Conservation (phyloP, 140 eudicot species). For the Senecio squalidus region DNA sequence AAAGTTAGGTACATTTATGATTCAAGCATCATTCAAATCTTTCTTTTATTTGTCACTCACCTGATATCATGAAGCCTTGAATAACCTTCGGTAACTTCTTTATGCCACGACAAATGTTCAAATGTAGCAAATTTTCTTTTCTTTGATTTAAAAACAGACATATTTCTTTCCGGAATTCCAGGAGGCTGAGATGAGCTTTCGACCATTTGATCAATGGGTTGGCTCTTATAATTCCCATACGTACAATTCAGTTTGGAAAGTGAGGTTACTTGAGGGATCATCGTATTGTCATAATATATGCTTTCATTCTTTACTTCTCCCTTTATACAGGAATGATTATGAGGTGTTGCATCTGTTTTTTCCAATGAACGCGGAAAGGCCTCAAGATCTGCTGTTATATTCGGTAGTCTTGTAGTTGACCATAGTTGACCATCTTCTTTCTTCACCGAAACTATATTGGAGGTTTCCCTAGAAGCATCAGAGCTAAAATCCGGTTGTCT, state of each 20-base stretch:
- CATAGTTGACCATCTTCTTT: constrained; percentile 23
- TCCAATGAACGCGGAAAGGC: constrained; percentile 13
- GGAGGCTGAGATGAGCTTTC: constrained; percentile 1
- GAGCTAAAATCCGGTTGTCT: neutral
- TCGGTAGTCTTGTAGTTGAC: constrained; percentile 17
- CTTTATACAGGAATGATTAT: constrained; percentile 21
- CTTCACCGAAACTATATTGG: constrained; percentile 18
- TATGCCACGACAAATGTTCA: constrained; percentile 53
- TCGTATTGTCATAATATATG: constrained; percentile 10
- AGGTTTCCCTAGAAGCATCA: neutral
- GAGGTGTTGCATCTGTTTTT: constrained; percentile 3
- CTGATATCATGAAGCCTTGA: constrained; percentile 41
- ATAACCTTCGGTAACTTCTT: constrained; percentile 43
- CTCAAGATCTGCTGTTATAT: neutral
- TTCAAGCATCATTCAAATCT: neutral
- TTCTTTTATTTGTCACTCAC: constrained; percentile 27
- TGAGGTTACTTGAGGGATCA: constrained; percentile 26
- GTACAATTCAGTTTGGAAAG: constrained; percentile 18
- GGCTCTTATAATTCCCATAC: constrained; percentile 12
- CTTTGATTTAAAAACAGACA: constrained; percentile 34
- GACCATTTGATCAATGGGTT: constrained; percentile 13
- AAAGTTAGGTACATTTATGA: neutral
- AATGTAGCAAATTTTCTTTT: constrained; percentile 52
- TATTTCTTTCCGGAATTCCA: constrained; percentile 21
- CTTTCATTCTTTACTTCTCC: constrained; percentile 23